These are phyloP conservation scores for Colletotrichum tropicicola DNA, from an alignment of 2,329 filamentous ascomycete species.

Conservation along the genomic window DNA sequence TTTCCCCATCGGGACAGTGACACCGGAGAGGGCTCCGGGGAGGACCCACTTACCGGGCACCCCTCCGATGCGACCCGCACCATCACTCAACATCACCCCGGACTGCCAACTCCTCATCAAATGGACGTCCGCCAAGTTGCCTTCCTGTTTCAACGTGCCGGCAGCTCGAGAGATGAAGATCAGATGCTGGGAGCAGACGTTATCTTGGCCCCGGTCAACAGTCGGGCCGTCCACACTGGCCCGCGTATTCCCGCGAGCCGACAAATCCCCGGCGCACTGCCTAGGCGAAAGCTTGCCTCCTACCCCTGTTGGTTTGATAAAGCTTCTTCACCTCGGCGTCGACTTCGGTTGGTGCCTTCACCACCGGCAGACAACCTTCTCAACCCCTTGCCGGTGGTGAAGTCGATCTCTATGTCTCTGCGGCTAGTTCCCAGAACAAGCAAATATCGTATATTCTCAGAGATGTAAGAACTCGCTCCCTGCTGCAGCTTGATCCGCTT, in stretches of 20 bases:
- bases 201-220: no score
- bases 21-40: conserved; percentile 23
- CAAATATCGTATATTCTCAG: no score
- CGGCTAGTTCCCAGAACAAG: no score
- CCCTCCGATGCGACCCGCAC: conserved; percentile 24
- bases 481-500: no score
- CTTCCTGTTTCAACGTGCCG: neutral
- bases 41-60: conserved; percentile 24
- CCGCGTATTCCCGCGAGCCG: neutral
- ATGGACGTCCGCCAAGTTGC: no score
- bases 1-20: neutral
- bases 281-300: neutral
- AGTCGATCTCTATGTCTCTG: no score
- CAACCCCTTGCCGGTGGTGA: no score
- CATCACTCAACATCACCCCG: neutral
- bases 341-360: no score
- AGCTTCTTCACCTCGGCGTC: no score
- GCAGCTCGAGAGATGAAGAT: neutral
- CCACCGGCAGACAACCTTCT: no score
- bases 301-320: neutral
- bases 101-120: neutral
- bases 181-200: no score
- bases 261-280: neutral
- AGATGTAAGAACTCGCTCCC: no score
- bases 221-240: neutral